phyloP scores from a whole-genome alignment of 1,139 yeast species.

The Yamadazyma triangularis region DNA sequence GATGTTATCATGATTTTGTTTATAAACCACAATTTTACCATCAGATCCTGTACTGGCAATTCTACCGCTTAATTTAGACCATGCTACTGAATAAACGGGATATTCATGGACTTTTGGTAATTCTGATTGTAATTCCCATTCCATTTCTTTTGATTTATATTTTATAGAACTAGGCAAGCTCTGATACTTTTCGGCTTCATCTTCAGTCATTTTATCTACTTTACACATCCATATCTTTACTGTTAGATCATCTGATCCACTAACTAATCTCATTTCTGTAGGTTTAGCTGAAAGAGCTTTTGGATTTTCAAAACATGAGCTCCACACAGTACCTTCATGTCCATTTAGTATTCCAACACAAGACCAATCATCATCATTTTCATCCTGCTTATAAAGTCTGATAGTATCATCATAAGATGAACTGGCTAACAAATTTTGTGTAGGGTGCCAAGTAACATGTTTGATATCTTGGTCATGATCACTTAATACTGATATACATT shows the following conservation, averaged over 20 bases:
- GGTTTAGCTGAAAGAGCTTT: slow-evolving; percentile 18
- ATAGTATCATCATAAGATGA: slow-evolving; percentile 93
- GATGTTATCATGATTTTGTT: slow-evolving; percentile 29
- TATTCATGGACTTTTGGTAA: slow-evolving; percentile 69
- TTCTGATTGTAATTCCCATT: slow-evolving; percentile 66
- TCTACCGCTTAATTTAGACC: slow-evolving; percentile 65
- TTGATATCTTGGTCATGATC: slow-evolving; percentile 96
- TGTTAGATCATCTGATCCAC: slow-evolving; percentile 75
- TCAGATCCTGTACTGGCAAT: slow-evolving; percentile 88
- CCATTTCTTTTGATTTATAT: slow-evolving; percentile 54
- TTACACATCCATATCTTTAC: slow-evolving; percentile 68
- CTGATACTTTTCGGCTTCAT: slow-evolving; percentile 8
- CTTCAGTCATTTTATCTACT: slow-evolving; percentile 12
- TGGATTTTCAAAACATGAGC: slow-evolving; percentile 63
- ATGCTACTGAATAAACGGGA: slow-evolving; percentile 77
- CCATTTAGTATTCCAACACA: slow-evolving; percentile 85
- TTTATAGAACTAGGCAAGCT: slow-evolving; percentile 58
- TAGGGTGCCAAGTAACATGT: slow-evolving; percentile 84
- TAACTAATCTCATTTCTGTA: slow-evolving; percentile 51
- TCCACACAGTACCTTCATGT: slow-evolving; percentile 91
- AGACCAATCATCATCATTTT: slow-evolving; percentile 79
- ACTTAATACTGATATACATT: slow-evolving; percentile 86
- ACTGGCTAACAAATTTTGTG: slow-evolving; percentile 64
- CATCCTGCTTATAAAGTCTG: slow-evolving; percentile 75
- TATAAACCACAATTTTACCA: slow-evolving; percentile 70